Percentiles rank a stretch among this genome's conserved stretches.
phyloP scores from a whole-genome alignment of 2,329 filamentous ascomycete species.

The Arthrobotrys entomopaga region DNA sequence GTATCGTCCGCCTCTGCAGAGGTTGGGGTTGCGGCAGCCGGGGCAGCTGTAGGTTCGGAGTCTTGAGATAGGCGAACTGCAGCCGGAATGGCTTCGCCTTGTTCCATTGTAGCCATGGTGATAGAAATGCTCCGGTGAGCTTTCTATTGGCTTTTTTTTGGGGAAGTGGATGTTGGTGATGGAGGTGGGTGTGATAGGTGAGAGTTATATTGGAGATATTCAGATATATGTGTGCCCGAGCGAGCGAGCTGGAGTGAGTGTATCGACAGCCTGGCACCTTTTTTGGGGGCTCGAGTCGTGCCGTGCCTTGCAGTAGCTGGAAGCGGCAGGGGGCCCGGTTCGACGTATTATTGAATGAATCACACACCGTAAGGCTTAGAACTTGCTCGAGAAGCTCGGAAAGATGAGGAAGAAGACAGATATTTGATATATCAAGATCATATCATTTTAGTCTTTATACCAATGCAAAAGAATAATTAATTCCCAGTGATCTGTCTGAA shows the following conservation, averaged over 20 bases:
- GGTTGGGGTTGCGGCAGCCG: conserved; percentile 32
- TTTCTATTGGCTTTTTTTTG: background rate
- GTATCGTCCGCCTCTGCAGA: conserved; percentile 34
- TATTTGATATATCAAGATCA: too few relatives aligned
- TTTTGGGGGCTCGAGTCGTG: background rate
- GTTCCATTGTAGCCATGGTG: conserved; percentile 32
- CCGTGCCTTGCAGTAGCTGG: conserved; percentile 3
- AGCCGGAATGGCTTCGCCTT: conserved; percentile 16
- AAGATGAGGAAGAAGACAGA: too few relatives aligned
- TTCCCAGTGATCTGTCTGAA: too few relatives aligned
- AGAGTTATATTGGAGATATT: too few relatives aligned
- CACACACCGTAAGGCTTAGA: too few relatives aligned
- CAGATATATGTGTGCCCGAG: too few relatives aligned
- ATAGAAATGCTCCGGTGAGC: background rate
- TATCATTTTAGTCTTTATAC: too few relatives aligned
- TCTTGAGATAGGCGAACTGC: conserved; percentile 39
- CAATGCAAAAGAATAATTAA: too few relatives aligned
- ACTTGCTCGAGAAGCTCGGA: too few relatives aligned
- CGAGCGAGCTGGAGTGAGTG: too few relatives aligned
- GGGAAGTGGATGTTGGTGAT: background rate
- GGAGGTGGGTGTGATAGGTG: background rate
- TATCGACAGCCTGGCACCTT: too few relatives aligned
- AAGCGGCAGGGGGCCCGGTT: background rate
- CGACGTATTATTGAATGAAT: too few relatives aligned
- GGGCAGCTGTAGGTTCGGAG: conserved; percentile 36